Evolutionary conservation across 257 asterid genomes (phyloP), one percentile per base, ranked within the genome.

Genomic region (Solanum neorickii): DNA sequence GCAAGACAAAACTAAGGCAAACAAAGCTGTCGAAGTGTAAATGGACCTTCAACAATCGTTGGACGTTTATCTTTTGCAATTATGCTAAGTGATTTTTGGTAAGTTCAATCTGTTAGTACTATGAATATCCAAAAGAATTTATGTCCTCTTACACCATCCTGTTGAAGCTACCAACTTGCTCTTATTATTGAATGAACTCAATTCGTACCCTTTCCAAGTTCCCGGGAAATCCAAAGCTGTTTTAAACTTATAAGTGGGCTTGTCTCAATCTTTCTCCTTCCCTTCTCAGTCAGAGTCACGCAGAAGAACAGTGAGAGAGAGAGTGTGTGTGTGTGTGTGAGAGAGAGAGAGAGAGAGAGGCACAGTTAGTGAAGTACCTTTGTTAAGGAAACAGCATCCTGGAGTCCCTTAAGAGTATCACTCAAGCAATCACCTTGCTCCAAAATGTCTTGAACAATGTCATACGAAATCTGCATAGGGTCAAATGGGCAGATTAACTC

Each of bases 371-470:
- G 39, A 31, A 86, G n/a, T 74, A 97, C 98, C 99, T 97, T 97
- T 82, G 99, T 97, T 92, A 95, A 83, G 93, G 92, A 89, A 88
- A 95, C 97, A 41, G 94, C 98, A 91, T 95, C 98, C 93, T 97
- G 99, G 73, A 97, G 94, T 93, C 93, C 96, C 91, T 93, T 97
- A 89, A 97, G 94, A 88, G 94, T 93, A 88, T 91, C 96, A 90
- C 90, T 92, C 90, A 97, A 92, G 77, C 90, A 94, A 90, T 94
- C 96, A 37, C 98, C 97, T 93, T 95, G 99, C 88, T 91, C 94
- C 87, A 93, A 80, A 88, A 97, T 97, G 91, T 93, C 99, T 90
- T 95, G 94, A 68, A 93, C 94, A 75, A 97, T 93, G 90, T 97
- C 99, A 88, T 91, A 90, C 9, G 98, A 92, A 62, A 97, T 87